These are phyloP conservation scores for Herpetospermum pedunculosum DNA, from an alignment of 306 rosid genomes.

Conservation along the genomic window DNA sequence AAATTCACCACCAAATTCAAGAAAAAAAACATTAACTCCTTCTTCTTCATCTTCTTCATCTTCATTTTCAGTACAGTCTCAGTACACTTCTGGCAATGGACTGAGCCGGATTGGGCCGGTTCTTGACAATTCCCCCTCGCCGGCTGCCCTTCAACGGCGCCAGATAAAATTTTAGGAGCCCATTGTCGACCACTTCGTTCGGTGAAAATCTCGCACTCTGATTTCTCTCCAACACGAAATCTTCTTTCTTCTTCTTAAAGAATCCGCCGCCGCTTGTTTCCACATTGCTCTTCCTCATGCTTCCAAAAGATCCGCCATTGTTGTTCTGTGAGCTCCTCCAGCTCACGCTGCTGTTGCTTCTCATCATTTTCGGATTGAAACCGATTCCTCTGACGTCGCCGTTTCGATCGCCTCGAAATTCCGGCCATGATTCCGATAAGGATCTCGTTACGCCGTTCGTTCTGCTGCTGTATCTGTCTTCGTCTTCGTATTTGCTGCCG, in stretches of 20 bases:
- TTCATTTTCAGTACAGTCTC: constrained; percentile 49
- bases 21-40: neutral
- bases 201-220: constrained; percentile 79
- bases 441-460: constrained; percentile 65
- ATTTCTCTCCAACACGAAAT: constrained; percentile 72
- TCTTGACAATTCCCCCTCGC: constrained; percentile 46
- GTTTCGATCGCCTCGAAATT: constrained; percentile 54
- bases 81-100: constrained; percentile 94
- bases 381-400: constrained; percentile 27
- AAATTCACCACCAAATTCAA: neutral
- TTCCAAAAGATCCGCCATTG: constrained; percentile 40
- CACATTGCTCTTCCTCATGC: constrained; percentile 44
- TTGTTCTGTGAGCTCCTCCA: constrained; percentile 61
- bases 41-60: neutral
- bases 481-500: constrained; percentile 65
- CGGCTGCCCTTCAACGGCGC: constrained; percentile 73
- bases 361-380: constrained; percentile 42
- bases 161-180: constrained; percentile 59
- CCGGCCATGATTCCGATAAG: constrained; percentile 83
- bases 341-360: constrained; percentile 89
- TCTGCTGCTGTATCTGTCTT: constrained; percentile 48
- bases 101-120: constrained; percentile 74
- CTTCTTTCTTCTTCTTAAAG: constrained; percentile 56
- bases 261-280: constrained; percentile 48
- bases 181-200: constrained; percentile 54